Conservation (phyloP, 306 rosid species). For the Trifolium pratense region DNA sequence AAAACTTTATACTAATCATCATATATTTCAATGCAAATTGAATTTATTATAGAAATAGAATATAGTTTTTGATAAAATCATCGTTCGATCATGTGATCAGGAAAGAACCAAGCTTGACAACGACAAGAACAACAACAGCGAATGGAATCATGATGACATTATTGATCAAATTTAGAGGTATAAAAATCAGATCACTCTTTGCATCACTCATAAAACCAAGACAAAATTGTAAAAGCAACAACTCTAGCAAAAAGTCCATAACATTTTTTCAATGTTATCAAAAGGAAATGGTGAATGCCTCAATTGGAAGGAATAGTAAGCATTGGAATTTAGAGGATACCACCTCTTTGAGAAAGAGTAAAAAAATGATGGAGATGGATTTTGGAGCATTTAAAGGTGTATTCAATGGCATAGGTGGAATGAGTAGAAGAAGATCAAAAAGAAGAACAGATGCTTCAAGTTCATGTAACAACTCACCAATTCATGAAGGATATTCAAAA, state of each 20-base stretch:
- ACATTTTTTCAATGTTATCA: slow-evolving; percentile 39
- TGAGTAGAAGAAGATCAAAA: slow-evolving; percentile 44
- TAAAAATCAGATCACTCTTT: slow-evolving; percentile 46
- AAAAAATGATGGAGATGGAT: slow-evolving; percentile 51
- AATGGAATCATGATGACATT: slow-evolving; percentile 52
- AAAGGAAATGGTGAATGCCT: slow-evolving; percentile 33
- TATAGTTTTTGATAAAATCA: background rate
- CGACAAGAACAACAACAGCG: slow-evolving; percentile 7
- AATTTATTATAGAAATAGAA: background rate
- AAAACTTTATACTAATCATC: background rate
- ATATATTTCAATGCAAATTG: background rate
- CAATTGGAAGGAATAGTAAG: slow-evolving; percentile 29
- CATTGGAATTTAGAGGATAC: slow-evolving; percentile 26
- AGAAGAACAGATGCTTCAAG: slow-evolving; percentile 39
- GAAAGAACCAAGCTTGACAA: slow-evolving; percentile 42
- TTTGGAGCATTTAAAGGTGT: slow-evolving; percentile 55
- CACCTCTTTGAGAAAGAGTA: slow-evolving; percentile 14
- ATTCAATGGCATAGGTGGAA: slow-evolving; percentile 40
- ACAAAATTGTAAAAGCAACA: slow-evolving; percentile 19
- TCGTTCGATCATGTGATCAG: background rate
- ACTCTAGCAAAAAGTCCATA: slow-evolving; percentile 31
- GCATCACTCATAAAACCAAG: slow-evolving; percentile 49
- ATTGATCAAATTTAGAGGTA: slow-evolving; percentile 52
- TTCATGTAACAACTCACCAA: slow-evolving; percentile 56
- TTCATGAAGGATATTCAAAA: slow-evolving; percentile 45